Evolutionary conservation across 1,284 basidiomycete species (phyloP).

Genomic region (Cryptococcus sp.): DNA sequence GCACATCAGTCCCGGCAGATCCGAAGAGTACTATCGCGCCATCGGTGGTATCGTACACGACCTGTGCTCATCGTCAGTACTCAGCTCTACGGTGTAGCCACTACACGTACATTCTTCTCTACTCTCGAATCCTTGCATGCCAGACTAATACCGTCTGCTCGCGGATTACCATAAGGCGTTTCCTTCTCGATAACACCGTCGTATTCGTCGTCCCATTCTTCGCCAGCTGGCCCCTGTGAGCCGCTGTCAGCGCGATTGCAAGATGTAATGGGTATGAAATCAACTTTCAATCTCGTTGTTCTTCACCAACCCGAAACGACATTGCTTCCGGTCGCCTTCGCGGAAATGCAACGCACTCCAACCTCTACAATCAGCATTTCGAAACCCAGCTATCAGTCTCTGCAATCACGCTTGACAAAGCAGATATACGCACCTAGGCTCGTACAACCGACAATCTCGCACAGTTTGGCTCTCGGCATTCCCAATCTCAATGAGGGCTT

Average conservation of each 20-base stretch:
- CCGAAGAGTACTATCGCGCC: conserved; percentile 55
- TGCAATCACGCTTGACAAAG: background rate
- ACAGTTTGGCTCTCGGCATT: conserved; percentile 51
- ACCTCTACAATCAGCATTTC: conserved; percentile 32
- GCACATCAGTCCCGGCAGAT: conserved; percentile 46
- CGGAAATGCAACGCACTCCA: conserved; percentile 55
- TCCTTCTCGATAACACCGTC: conserved; percentile 46
- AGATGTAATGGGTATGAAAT: background rate
- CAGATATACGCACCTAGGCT: conserved; percentile 45
- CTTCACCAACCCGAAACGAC: conserved; percentile 38
- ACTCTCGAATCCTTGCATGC: conserved; percentile 54
- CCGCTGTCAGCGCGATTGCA: background rate
- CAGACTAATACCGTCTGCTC: conserved; percentile 54
- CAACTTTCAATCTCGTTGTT: conserved; percentile 51
- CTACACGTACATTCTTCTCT: conserved; percentile 48
- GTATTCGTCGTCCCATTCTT: conserved; percentile 55
- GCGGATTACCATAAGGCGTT: conserved; percentile 49
- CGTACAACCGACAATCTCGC: conserved; percentile 49
- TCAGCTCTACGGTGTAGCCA: background rate
- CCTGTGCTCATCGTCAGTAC: conserved; percentile 25
- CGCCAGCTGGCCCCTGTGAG: conserved; percentile 52
- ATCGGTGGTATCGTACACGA: conserved; percentile 54
- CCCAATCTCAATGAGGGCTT: conserved; percentile 51
- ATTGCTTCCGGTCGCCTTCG: conserved; percentile 52
- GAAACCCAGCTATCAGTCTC: background rate